phyloP scores from a whole-genome alignment of 2,329 filamentous ascomycete genomes.

The Karstenula rhodostoma region DNA sequence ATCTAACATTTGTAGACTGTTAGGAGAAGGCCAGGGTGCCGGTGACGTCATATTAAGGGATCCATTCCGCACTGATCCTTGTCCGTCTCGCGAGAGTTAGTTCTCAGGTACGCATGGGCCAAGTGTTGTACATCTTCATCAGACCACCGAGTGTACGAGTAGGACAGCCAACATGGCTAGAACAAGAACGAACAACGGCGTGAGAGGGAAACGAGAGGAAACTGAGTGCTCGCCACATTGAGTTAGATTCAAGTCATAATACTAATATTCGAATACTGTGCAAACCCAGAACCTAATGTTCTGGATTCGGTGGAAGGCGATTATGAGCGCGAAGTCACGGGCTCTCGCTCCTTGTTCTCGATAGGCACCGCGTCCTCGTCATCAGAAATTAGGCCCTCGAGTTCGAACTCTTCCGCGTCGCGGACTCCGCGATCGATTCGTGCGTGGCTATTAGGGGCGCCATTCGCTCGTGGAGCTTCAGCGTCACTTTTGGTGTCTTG shows the following conservation, averaged over 20 bases:
- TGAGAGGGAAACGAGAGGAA: no score
- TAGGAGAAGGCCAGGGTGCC: not conserved
- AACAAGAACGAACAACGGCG: not conserved
- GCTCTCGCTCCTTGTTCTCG: conserved; percentile 35
- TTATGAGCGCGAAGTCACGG: conserved; percentile 27
- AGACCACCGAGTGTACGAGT: no score
- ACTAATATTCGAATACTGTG: not conserved
- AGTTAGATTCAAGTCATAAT: not conserved
- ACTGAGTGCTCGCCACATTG: no score
- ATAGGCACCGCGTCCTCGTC: conserved; percentile 70
- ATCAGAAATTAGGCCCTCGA: conserved; percentile 88
- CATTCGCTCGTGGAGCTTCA: conserved; percentile 45
- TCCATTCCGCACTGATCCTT: no score
- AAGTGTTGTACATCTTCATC: no score
- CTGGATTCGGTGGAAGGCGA: not conserved
- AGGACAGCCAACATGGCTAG: not conserved
- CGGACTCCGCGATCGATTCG: conserved; percentile 67
- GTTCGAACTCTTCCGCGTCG: conserved; percentile 92
- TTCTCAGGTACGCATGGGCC: no score
- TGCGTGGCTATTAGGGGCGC: conserved; percentile 50
- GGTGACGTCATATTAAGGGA: conserved; percentile 4
- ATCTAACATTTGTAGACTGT: not conserved
- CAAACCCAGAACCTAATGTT: not conserved
- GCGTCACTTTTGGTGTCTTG: conserved; percentile 46
- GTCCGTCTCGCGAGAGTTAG: no score